Evolutionary conservation across 2,329 filamentous ascomycete genomes (phyloP).

Genomic region (Cladosporium sp.): DNA sequence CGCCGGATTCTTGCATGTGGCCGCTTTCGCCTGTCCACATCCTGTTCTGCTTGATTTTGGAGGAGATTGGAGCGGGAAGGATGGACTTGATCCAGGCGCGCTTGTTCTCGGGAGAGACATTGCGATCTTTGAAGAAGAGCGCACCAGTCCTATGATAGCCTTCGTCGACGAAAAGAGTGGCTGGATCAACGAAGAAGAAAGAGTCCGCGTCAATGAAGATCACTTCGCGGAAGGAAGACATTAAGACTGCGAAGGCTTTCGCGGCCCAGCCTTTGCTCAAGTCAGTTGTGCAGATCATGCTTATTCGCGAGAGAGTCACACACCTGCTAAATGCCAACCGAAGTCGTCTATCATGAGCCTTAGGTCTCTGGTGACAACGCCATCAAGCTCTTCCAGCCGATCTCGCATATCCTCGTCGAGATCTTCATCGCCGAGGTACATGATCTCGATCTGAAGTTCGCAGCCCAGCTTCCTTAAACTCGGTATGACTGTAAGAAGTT

Average conservation of each 20-base stretch:
- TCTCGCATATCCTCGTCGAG: constrained; percentile 40
- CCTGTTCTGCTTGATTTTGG: constrained; percentile 34
- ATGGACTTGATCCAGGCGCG: constrained; percentile 40
- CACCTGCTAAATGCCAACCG: constrained; percentile 39
- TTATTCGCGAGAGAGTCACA: neutral
- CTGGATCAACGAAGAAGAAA: constrained; percentile 42
- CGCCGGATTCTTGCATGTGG: constrained; percentile 44
- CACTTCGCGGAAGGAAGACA: constrained; percentile 45
- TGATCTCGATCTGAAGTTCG: constrained; percentile 36
- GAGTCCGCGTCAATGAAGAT: constrained; percentile 47
- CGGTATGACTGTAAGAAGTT: constrained; percentile 41
- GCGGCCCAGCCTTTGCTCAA: constrained; percentile 39
- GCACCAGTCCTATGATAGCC: constrained; percentile 41
- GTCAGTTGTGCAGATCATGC: neutral
- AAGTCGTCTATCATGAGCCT: constrained; percentile 42
- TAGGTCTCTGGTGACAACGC: constrained; percentile 43
- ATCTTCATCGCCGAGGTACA: constrained; percentile 43
- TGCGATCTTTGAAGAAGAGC: constrained; percentile 45
- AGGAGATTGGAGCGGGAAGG: constrained; percentile 41
- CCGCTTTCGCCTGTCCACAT: constrained; percentile 37
- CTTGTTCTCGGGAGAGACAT: constrained; percentile 38
- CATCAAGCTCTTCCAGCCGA: constrained; percentile 40
- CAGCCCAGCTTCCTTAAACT: constrained; percentile 37
- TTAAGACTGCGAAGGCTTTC: constrained; percentile 45
- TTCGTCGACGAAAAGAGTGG: constrained; percentile 40